Percentiles rank a stretch among this genome's conserved stretches.
Conservation (phyloP, 139 green algal genomes). For the Chlamydomonas sp. region DNA sequence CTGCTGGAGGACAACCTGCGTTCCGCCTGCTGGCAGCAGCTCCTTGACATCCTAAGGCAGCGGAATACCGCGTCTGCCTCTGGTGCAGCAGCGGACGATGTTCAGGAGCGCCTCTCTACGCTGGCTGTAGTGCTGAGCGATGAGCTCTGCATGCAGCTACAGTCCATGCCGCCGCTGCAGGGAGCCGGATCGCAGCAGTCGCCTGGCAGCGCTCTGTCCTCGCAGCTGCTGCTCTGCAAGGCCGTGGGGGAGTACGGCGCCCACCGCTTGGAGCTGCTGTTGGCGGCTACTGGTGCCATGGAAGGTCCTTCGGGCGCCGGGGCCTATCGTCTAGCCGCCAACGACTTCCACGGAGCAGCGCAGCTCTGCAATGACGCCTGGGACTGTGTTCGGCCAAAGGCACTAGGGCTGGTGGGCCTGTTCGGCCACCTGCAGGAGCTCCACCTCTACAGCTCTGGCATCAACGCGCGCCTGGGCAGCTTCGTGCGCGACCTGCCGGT, state of each 20-base stretch:
- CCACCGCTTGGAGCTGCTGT: too few species aligned
- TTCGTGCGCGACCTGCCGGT: background rate
- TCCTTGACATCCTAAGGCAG: background rate
- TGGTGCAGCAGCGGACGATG: too few species aligned
- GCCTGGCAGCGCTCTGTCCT: too few species aligned
- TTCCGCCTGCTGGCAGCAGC: background rate
- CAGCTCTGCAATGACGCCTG: background rate
- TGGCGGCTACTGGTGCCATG: too few species aligned
- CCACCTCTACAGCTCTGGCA: background rate
- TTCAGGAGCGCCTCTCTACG: background rate
- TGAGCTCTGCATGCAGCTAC: conserved; percentile 11
- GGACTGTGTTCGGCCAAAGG: background rate
- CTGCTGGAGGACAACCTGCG: background rate
- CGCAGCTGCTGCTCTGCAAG: too few species aligned
- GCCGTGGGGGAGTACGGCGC: too few species aligned
- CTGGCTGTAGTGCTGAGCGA: conserved; percentile 19
- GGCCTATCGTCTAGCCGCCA: background rate
- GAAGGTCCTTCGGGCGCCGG: too few species aligned
- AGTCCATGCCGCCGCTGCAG: too few species aligned
- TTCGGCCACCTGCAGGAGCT: background rate
- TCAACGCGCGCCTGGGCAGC: background rate
- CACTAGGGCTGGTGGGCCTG: background rate
- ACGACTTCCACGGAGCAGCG: background rate
- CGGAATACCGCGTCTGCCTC: too few species aligned
- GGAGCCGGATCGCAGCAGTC: too few species aligned